Conservation (phyloP, 2,329 filamentous ascomycete genomes). For the Hypocreales sp. region DNA sequence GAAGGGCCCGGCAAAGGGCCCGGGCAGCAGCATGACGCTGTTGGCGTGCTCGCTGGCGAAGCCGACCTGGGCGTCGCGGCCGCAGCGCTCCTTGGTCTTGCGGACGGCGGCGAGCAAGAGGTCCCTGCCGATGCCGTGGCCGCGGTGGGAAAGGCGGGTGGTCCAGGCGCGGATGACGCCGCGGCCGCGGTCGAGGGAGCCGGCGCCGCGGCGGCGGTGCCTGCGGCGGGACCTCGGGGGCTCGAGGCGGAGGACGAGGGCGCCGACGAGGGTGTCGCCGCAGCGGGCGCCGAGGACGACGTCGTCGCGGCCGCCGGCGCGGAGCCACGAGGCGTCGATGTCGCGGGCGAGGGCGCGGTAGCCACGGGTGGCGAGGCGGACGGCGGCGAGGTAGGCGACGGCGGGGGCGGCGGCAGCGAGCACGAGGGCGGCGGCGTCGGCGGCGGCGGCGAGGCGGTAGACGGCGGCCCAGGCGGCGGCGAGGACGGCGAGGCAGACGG, state of each 20-base stretch:
- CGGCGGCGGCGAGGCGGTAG: slow-evolving; percentile 29
- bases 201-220: slow-evolving; percentile 20
- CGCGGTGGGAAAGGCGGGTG: slow-evolving; percentile 51
- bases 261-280: slow-evolving; percentile 54
- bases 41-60: slow-evolving; percentile 72
- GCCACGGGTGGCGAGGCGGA: slow-evolving; percentile 42
- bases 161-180: slow-evolving; percentile 75
- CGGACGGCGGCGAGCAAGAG: slow-evolving; percentile 60
- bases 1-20: slow-evolving; percentile 46
- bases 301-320: slow-evolving; percentile 30
- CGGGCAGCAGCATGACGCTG: slow-evolving; percentile 45
- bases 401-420: slow-evolving; percentile 43
- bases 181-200: slow-evolving; percentile 40
- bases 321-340: slow-evolving; percentile 47
- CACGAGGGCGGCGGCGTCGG: slow-evolving; percentile 35
- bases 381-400: slow-evolving; percentile 45
- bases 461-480: slow-evolving; percentile 24
- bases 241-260: slow-evolving; percentile 53
- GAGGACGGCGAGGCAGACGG: slow-evolving; percentile 34
- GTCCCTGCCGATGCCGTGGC: slow-evolving; percentile 55
- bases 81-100: slow-evolving; percentile 51
- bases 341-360: slow-evolving; percentile 50
- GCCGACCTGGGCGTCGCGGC: slow-evolving; percentile 48
- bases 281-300: slow-evolving; percentile 50
- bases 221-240: slow-evolving; percentile 16